These are phyloP conservation scores for Colletotrichum viniferum DNA, from an alignment of 2,329 filamentous ascomycete genomes.

Conservation along the genomic window DNA sequence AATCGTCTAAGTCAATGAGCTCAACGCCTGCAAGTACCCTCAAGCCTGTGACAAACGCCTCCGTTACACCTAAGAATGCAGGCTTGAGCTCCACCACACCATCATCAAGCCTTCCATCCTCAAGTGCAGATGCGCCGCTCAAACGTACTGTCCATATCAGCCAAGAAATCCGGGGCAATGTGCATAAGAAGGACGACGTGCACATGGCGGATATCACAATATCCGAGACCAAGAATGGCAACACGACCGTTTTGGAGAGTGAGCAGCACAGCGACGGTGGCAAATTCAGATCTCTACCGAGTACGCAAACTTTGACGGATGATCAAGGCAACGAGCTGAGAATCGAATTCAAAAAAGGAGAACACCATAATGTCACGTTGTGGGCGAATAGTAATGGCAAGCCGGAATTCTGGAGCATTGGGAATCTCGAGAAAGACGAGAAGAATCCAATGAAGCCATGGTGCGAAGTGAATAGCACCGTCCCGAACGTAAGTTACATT, in stretches of 20 bases:
- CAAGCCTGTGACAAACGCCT: no score
- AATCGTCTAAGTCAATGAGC: no score
- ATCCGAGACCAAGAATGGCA: not conserved
- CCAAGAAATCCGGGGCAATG: not conserved
- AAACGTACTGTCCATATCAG: not conserved
- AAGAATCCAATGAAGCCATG: not conserved
- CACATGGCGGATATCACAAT: not conserved
- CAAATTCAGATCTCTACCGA: not conserved
- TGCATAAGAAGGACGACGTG: not conserved
- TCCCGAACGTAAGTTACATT: not conserved
- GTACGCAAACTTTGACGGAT: not conserved
- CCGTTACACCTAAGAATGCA: no score
- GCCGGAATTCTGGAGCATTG: not conserved
- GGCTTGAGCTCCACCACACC: not conserved
- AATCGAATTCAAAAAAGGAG: fast-evolving
- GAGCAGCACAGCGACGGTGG: not conserved
- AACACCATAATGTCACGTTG: not conserved
- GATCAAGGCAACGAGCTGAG: not conserved
- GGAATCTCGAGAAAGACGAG: not conserved
- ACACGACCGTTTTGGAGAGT: not conserved
- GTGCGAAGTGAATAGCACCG: not conserved
- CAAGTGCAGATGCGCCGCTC: not conserved
- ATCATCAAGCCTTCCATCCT: not conserved
- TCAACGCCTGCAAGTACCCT: no score
- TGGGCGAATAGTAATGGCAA: not conserved